phyloP scores from a whole-genome alignment of 2,329 filamentous ascomycete genomes.

The Alternaria incomplexa region DNA sequence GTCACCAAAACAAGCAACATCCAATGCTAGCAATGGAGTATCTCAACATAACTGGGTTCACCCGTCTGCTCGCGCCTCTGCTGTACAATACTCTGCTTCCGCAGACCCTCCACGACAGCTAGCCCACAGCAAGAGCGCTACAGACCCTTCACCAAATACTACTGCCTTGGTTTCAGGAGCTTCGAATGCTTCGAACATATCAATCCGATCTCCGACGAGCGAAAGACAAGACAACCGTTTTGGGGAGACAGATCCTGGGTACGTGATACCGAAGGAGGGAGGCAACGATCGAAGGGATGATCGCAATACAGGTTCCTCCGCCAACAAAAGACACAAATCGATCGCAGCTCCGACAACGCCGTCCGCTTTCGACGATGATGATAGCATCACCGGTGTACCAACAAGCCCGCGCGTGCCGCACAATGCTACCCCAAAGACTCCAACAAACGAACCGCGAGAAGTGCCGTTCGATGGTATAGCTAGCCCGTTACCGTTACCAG shows the following conservation, averaged over 20 bases:
- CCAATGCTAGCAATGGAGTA: neutral
- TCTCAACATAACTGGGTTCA: slow-evolving; percentile 1
- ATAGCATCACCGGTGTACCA: no score
- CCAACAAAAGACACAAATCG: neutral
- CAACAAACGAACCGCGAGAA: neutral
- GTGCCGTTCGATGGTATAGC: neutral
- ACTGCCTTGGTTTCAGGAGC: no score
- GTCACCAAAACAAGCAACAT: neutral
- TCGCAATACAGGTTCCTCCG: neutral
- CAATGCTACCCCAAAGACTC: neutral
- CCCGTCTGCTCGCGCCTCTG: neutral
- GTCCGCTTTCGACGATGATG: neutral
- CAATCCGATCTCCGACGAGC: neutral
- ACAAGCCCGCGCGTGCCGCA: neutral
- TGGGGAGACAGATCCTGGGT: accelerated
- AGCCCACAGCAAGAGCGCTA: neutral
- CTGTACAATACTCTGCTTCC: no score
- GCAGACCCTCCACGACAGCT: neutral
- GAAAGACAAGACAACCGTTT: neutral
- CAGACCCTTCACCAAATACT: neutral
- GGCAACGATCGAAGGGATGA: neutral
- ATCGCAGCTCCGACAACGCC: neutral
- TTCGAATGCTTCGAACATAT: neutral
- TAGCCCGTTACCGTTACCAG: neutral
- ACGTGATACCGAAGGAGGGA: neutral